A percentile compares a stretch with the other conserved stretches of the same genome.
phyloP scores from a whole-genome alignment of 2,329 filamentous ascomycete species.

The Thielaviopsis punctulata region DNA sequence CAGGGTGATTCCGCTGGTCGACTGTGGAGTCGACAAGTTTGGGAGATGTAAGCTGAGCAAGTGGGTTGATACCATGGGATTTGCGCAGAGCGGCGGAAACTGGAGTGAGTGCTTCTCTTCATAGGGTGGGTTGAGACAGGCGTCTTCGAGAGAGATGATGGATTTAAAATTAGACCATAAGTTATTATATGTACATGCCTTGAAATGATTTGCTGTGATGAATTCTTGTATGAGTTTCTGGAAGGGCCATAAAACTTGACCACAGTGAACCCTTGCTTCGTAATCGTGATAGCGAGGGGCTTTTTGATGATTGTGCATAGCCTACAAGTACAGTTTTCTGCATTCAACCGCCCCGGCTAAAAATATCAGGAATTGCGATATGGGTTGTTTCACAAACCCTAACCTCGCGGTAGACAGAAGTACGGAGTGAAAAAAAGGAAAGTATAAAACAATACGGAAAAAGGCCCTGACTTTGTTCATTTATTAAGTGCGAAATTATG shows the following conservation, averaged over 20 bases:
- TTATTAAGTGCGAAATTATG: neutral
- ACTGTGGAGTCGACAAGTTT: constrained; percentile 50
- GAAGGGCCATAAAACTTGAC: too few relatives aligned
- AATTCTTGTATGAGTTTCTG: too few relatives aligned
- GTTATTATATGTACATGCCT: too few relatives aligned
- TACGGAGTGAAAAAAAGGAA: neutral
- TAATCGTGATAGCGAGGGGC: too few relatives aligned
- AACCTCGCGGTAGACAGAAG: neutral
- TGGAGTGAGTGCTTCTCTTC: constrained; percentile 50
- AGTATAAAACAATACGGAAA: too few relatives aligned
- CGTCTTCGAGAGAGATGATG: too few relatives aligned
- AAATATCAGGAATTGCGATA: neutral
- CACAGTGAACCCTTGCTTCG: too few relatives aligned
- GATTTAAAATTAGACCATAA: too few relatives aligned
- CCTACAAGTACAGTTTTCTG: neutral
- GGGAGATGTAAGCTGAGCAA: constrained; percentile 53
- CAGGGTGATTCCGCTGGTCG: constrained; percentile 53
- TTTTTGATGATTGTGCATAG: too few relatives aligned
- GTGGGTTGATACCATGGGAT: constrained; percentile 60
- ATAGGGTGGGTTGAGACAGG: neutral
- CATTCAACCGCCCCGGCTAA: neutral
- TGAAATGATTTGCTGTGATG: too few relatives aligned
- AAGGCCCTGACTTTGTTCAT: too few relatives aligned
- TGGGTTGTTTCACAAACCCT: neutral
- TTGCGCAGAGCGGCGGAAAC: constrained; percentile 52